Evolutionary conservation across 441 rosid species (phyloP).

Genomic region (Pelargonium myrrhifolium): DNA sequence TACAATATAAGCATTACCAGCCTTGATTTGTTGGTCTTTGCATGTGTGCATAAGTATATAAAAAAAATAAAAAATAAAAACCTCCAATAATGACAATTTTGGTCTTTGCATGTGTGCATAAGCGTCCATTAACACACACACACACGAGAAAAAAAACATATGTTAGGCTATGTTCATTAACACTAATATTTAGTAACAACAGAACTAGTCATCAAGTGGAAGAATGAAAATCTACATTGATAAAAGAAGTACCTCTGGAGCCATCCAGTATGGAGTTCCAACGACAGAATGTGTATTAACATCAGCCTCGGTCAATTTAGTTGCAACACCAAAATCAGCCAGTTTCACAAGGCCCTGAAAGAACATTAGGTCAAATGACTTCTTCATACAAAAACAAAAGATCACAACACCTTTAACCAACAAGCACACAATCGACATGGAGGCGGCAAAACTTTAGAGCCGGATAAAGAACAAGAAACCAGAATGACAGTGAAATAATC

Average conservation of each 20-base stretch:
- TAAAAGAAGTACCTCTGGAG: conserved; percentile 71
- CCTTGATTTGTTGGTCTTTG: background rate
- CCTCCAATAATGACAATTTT: background rate
- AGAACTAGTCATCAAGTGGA: background rate
- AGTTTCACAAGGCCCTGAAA: conserved; percentile 96
- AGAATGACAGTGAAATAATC: background rate
- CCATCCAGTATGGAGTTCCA: conserved; percentile 99
- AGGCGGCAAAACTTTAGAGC: background rate
- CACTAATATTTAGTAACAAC: background rate
- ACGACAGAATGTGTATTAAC: conserved; percentile 96
- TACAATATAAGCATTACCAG: background rate
- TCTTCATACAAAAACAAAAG: background rate
- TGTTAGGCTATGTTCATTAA: background rate
- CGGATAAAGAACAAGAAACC: background rate
- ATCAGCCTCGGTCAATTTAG: conserved; percentile 98
- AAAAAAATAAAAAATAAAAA: background rate
- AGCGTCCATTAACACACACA: too few relatives aligned
- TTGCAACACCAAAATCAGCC: conserved; percentile 99
- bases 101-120: too few relatives aligned
- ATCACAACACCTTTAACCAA: background rate
- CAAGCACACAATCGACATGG: conserved; percentile 3
- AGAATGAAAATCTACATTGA: background rate
- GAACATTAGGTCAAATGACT: conserved; percentile 13
- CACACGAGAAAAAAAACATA: background rate
- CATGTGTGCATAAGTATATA: background rate